These are phyloP conservation scores for Boechera retrofracta DNA, from an alignment of 345 rosid species.

Conservation along the genomic window DNA sequence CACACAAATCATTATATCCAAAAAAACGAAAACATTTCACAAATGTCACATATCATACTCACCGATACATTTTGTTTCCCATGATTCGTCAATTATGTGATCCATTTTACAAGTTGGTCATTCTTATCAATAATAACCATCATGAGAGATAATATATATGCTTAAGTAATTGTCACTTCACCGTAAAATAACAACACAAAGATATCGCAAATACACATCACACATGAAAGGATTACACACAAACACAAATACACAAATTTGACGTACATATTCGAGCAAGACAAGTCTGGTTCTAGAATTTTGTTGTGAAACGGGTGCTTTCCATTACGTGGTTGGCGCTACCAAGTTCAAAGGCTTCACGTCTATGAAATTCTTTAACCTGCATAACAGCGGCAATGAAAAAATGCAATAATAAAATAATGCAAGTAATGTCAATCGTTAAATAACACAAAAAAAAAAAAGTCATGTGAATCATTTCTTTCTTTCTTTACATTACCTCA, in stretches of 20 bases:
- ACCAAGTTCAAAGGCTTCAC: constrained; percentile 79
- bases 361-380: constrained; percentile 72
- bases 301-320: constrained; percentile 51
- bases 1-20: not conserved
- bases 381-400: constrained; percentile 17
- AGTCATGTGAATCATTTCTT: not conserved
- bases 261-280: not conserved
- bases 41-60: not conserved
- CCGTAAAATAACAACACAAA: not conserved
- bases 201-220: not conserved
- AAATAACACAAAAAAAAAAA: too few relatives aligned
- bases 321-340: constrained; percentile 80
- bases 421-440: not conserved
- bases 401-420: not conserved
- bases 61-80: not conserved
- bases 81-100: not conserved
- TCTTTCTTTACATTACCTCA: constrained; percentile 53
- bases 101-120: not conserved
- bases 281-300: not conserved
- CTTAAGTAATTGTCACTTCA: not conserved
- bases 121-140: too few relatives aligned
- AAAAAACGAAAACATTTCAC: not conserved
- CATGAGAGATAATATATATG: too few relatives aligned
- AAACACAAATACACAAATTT: not conserved
- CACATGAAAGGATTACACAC: not conserved